Evolutionary conservation across 768 basidiomycete species (phyloP).

Genomic region (Xerocomus spinulosus): DNA sequence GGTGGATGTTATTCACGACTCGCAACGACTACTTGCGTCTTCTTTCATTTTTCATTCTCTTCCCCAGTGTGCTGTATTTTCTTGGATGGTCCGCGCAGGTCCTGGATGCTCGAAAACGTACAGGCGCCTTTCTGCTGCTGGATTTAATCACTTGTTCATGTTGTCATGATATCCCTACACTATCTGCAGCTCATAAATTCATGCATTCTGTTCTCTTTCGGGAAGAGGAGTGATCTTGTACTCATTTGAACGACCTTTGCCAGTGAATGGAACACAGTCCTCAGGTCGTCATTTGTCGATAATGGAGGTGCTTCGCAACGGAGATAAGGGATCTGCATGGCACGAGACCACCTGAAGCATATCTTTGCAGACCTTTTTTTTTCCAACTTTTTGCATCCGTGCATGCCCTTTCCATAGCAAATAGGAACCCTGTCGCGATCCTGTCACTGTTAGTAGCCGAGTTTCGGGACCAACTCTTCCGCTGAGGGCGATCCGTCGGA

Average conservation of each 20-base stretch:
- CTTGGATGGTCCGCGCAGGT: conserved; percentile 3
- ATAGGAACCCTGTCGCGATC: too few relatives aligned
- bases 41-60: not conserved
- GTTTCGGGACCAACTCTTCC: not conserved
- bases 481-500: not conserved
- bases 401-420: too few relatives aligned
- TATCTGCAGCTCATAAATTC: conserved; percentile 17
- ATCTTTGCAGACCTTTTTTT: not conserved
- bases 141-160: conserved; percentile 13
- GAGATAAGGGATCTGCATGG: too few relatives aligned
- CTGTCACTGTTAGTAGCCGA: not conserved
- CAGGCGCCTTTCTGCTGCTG: not conserved
- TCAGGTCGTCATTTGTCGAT: too few relatives aligned
- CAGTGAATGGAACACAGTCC: too few relatives aligned
- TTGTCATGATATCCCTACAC: conserved; percentile 28
- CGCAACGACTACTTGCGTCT: conserved; percentile 6
- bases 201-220: not conserved
- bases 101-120: conserved; percentile 7
- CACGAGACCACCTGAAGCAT: too few relatives aligned
- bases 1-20: conserved; percentile 3
- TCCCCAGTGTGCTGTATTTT: conserved; percentile 3
- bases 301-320: too few relatives aligned
- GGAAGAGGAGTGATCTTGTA: not conserved
- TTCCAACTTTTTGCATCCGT: too few relatives aligned
- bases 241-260: too few relatives aligned